Base-by-base conservation (phyloP, 2,329 filamentous ascomycete genomes). In the Lomentospora prolificans region DNA sequence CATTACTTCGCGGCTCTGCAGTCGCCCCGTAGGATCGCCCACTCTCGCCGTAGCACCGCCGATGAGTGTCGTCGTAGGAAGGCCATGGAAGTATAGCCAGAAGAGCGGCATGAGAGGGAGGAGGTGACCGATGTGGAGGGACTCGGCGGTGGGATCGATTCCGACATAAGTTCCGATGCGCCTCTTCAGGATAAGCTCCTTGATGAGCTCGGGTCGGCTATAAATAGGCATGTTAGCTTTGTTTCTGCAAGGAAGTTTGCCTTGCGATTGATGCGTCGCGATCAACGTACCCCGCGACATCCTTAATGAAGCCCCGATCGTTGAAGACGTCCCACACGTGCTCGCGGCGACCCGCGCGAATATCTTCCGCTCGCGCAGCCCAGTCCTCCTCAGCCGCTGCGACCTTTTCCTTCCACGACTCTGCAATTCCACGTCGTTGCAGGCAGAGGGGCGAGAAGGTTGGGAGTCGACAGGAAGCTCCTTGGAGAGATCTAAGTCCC, bases 31-130 rank as follows among this genome's bases (percentile, higher is more conserved):
- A 1, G 89, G 89, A 63, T 94, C 89, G 51, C 89, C 89, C 53
- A 94, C 81, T 63, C 85, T 84, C 41, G 84, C 86, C 3, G 89
- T 95, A 12, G 86, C 84, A 62, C 86, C 85, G 50, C 87, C 87
- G 57, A 90, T 67, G 56, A 94, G 73, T 39, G 81, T 84, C 52
- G 87, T 74, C 25, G 85, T 77, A 30, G 80, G 75, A 66, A 86
- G 85, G 24, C 89, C 89, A 65, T 90, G 76, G 60, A 90, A 75
- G 71, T 89, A 90, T 74, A 91, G 80, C 86, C 88, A 92, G 71
- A 90, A 90, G 24, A 92, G 74, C 14, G 87, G 81, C 89, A 94
- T 94, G 55, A 92, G 75, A 22, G 89, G 86, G 12, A 94, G 74
- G 4, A 95, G 75, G 65, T 95, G 88, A 57, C 89, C 89, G 50